Conservation (phyloP, 768 basidiomycete species). For the Floccularia luteovirens region DNA sequence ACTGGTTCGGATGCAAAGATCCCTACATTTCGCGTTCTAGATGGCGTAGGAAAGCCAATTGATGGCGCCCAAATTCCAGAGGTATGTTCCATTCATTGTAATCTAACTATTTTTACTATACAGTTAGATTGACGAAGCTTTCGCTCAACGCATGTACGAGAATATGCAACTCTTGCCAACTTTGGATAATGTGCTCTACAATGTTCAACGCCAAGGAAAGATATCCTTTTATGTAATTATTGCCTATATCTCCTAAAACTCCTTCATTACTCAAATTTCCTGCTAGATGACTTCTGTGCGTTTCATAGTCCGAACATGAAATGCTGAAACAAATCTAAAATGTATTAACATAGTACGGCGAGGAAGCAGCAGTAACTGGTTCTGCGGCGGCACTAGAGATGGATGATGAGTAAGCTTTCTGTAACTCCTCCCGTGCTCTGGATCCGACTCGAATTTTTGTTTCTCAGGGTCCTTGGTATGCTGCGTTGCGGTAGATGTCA, state of each 20-base stretch:
- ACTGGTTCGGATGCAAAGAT: conserved; percentile 49
- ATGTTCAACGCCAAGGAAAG: conserved; percentile 90
- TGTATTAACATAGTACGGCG: conserved; percentile 53
- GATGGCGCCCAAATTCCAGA: conserved; percentile 73
- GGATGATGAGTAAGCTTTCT: conserved; percentile 76
- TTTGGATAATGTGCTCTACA: conserved; percentile 84
- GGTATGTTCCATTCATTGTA: conserved; percentile 36
- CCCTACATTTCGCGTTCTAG: conserved; percentile 82
- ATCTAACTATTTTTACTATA: background rate
- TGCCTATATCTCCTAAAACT: no score
- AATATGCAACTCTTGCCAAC: conserved; percentile 76
- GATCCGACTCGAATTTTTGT: no score
- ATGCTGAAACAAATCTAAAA: conserved; percentile 3
- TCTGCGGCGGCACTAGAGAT: conserved; percentile 78
- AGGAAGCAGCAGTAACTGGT: conserved; percentile 87
- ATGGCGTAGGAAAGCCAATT: conserved; percentile 67
- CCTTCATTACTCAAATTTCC: conserved; percentile 3
- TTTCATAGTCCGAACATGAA: conserved; percentile 6
- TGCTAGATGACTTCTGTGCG: conserved; percentile 77
- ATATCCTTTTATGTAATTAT: conserved; percentile 74
- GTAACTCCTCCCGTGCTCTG: no score
- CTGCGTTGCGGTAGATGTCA: background rate
- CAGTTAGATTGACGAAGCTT: conserved; percentile 54
- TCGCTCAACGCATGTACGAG: conserved; percentile 70
- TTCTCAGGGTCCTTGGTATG: conserved; percentile 63